Percentiles rank a stretch among this genome's conserved stretches.
Evolutionary conservation across 345 rosid genomes (phyloP).

Genomic region (Ceriops decandra): DNA sequence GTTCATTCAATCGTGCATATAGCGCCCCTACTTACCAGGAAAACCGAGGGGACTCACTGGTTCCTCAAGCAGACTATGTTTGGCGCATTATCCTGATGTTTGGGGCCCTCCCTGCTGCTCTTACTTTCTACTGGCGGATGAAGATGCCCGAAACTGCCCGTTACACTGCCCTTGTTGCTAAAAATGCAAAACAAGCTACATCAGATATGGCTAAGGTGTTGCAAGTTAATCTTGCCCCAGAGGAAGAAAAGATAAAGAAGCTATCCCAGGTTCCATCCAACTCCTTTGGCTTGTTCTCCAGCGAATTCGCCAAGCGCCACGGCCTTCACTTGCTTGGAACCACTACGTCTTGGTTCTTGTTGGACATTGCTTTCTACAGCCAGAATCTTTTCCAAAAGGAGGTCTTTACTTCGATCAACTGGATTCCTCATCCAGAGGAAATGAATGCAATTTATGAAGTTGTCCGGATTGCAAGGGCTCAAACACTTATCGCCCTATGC

Average conservation of each 20-base stretch:
- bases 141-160: conserved; percentile 34
- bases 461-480: conserved; percentile 20
- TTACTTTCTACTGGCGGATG: conserved; percentile 31
- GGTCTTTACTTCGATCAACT: conserved; percentile 17
- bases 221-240: conserved; percentile 7
- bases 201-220: conserved; percentile 28
- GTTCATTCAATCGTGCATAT: conserved; percentile 18
- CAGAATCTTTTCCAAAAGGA: conserved; percentile 31
- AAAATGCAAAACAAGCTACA: conserved; percentile 26
- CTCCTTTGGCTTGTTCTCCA: conserved; percentile 22
- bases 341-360: conserved; percentile 22
- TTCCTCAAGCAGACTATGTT: conserved; percentile 24
- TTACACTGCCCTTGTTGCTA: conserved; percentile 27
- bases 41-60: neutral
- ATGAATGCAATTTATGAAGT: conserved; percentile 28
- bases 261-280: neutral
- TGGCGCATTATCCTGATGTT: conserved; percentile 30
- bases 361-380: conserved; percentile 30
- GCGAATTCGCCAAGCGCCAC: conserved; percentile 20
- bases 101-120: conserved; percentile 25
- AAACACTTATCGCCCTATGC: conserved; percentile 27
- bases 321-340: conserved; percentile 28
- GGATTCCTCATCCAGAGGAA: conserved; percentile 14
- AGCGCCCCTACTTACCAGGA: conserved; percentile 4
- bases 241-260: conserved; percentile 10